These are phyloP conservation scores for Carallia brachiata DNA, from an alignment of 345 rosid genomes.

Conservation along the genomic window DNA sequence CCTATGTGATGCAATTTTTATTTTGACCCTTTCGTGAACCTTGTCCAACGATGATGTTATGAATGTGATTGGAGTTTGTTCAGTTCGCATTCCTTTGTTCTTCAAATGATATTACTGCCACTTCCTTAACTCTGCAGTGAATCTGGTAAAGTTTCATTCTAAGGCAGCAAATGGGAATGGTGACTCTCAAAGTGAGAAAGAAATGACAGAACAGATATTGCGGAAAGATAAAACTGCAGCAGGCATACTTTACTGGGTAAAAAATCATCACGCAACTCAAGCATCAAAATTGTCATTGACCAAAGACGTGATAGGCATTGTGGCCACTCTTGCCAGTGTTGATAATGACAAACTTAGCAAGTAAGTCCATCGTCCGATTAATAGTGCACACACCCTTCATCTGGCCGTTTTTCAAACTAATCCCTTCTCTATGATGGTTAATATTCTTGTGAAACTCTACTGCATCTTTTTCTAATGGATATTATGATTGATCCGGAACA, in stretches of 20 bases:
- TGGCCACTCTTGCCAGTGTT: conserved; percentile 17
- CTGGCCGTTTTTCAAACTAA: neutral
- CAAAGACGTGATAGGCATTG: conserved; percentile 19
- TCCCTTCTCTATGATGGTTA: neutral
- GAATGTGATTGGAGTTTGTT: too few species aligned
- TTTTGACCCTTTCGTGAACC: too few species aligned
- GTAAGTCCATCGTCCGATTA: conserved; percentile 2
- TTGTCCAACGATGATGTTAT: too few species aligned
- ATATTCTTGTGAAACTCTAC: neutral
- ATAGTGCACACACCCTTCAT: neutral
- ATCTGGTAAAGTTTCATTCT: conserved; percentile 15
- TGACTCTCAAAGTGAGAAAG: conserved; percentile 3
- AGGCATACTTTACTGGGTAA: conserved; percentile 7
- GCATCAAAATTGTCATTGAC: conserved; percentile 2
- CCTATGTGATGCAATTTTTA: too few species aligned
- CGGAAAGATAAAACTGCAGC: conserved; percentile 16
- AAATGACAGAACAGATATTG: conserved; percentile 9
- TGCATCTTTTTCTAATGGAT: neutral
- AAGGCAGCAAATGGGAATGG: neutral
- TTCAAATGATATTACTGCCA: neutral
- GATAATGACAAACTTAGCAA: conserved; percentile 16
- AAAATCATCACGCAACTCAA: neutral
- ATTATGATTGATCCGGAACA: neutral
- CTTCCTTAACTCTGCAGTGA: conserved; percentile 1
- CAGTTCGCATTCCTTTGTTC: too few species aligned